Evolutionary conservation across 73 alveolate genomes (phyloP).

Genomic region (Loxodes magnus): DNA sequence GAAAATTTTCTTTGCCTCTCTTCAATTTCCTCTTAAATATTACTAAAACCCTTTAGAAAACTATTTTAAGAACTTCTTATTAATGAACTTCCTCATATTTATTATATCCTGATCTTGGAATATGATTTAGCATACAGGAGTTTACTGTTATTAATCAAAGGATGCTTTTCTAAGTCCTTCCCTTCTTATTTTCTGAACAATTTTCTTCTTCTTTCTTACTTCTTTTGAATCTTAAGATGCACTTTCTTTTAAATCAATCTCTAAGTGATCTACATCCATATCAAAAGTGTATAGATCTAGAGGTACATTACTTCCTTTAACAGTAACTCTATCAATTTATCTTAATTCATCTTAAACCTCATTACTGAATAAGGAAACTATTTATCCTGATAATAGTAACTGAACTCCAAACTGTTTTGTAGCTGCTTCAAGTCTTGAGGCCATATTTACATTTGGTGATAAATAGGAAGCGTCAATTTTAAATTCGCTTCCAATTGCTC

Average conservation of each 20-base stretch:
- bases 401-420: slow-evolving; percentile 28
- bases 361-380: background rate
- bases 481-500: slow-evolving; percentile 71
- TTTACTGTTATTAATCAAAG: background rate
- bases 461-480: slow-evolving; percentile 75
- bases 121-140: too few species aligned
- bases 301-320: background rate
- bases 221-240: background rate
- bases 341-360: slow-evolving; percentile 2
- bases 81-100: slow-evolving; percentile 17
- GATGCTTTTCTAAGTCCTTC: background rate
- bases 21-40: slow-evolving; percentile 44
- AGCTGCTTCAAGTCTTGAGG: slow-evolving; percentile 17
- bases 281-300: background rate
- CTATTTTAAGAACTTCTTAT: slow-evolving; percentile 3
- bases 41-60: slow-evolving; percentile 17
- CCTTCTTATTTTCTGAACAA: background rate
- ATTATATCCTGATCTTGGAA: too few species aligned
- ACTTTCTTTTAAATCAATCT: background rate
- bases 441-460: slow-evolving; percentile 47
- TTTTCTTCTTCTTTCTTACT: background rate
- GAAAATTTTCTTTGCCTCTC: slow-evolving; percentile 29
- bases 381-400: slow-evolving; percentile 12
- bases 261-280: background rate
- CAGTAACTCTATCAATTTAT: slow-evolving; percentile 1